Evolutionary conservation across 2,329 filamentous ascomycete species (phyloP).

Genomic region (Rhinocladiella similis): DNA sequence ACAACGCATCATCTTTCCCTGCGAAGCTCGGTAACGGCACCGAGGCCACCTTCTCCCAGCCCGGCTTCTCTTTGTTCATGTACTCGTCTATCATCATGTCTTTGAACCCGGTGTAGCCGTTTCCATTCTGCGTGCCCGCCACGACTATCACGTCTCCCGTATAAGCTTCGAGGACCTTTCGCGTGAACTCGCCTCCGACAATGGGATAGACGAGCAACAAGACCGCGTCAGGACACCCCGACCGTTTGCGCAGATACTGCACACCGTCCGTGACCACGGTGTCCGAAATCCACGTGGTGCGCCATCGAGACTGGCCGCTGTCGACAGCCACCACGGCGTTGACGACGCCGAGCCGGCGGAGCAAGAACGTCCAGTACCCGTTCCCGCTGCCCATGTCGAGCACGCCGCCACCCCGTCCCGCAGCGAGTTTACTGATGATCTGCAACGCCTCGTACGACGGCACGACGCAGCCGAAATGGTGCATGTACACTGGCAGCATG

Average conservation of each 20-base stretch:
- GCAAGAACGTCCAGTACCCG: constrained; percentile 74
- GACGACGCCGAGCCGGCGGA: constrained; percentile 58
- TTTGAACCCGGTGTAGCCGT: constrained; percentile 71
- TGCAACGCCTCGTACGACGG: constrained; percentile 67
- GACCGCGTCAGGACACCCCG: constrained; percentile 56
- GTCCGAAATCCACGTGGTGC: constrained; percentile 68
- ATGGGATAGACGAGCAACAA: constrained; percentile 73
- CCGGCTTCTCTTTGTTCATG: constrained; percentile 53
- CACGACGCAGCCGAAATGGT: constrained; percentile 74
- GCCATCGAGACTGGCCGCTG: constrained; percentile 67
- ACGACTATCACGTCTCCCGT: constrained; percentile 66
- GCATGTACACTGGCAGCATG: constrained; percentile 71
- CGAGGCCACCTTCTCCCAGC: constrained; percentile 63
- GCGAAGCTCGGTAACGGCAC: constrained; percentile 72
- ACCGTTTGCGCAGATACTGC: constrained; percentile 55
- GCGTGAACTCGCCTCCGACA: constrained; percentile 66
- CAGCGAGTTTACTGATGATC: constrained; percentile 58
- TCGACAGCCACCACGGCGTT: constrained; percentile 67
- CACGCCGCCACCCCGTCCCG: constrained; percentile 42
- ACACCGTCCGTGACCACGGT: constrained; percentile 64
- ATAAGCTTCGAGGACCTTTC: constrained; percentile 61
- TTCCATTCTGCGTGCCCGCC: constrained; percentile 72
- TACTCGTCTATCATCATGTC: constrained; percentile 65
- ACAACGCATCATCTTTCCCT: constrained; percentile 74
- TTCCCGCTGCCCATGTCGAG: constrained; percentile 70